Base-by-base conservation (phyloP, 768 basidiomycete species). In the Zangia roseola region DNA sequence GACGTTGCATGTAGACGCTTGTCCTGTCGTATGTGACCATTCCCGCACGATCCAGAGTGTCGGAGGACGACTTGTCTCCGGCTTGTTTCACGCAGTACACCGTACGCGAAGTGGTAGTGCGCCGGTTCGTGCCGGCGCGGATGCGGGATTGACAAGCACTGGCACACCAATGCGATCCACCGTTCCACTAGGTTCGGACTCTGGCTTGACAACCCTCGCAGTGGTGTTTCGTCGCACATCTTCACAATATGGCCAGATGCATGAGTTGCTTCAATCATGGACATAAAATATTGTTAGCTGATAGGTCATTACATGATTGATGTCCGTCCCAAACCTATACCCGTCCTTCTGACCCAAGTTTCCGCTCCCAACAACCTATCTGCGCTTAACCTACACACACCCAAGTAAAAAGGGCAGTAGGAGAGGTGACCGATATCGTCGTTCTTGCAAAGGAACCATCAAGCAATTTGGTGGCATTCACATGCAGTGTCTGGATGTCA, bases 11-110 rank as follows among this genome's bases (percentile, higher is more conserved):
- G 10, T 48, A 98, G 95, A 97, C 94, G 0, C 78, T 98, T 4
- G 78, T 99, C 40, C 69, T 98, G 24, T 79, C 87, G 21, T 95
- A 97, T 54, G 89, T 99, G 42, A 94, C 91, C 2, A 97, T 98
- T 40, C 97, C 97, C 0, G 79, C 94, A 0, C 72, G 74, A 25
- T 81, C 81, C 5, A 76, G 82, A 5, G 54, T 86, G 2, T 72
- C 81, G 2, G 53, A 65, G 6, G 69, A 78, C 14, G 61, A 81
- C 2, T 73, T 92, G 14, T 82, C 87, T 0, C 94, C 94, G 4
- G 84, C 83, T 6, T 88, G 84, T 63, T 71, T 97, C 16, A 67
- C 79, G 34, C 77, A 86, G 47, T 97, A 91, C 60, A 83, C 85
- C 6, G 77, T 99, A 6, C 73, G 88, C 36, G 97, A 98, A 64